Evolutionary conservation across 1,284 basidiomycete genomes (phyloP).

Genomic region (Pseudozyma sp.): DNA sequence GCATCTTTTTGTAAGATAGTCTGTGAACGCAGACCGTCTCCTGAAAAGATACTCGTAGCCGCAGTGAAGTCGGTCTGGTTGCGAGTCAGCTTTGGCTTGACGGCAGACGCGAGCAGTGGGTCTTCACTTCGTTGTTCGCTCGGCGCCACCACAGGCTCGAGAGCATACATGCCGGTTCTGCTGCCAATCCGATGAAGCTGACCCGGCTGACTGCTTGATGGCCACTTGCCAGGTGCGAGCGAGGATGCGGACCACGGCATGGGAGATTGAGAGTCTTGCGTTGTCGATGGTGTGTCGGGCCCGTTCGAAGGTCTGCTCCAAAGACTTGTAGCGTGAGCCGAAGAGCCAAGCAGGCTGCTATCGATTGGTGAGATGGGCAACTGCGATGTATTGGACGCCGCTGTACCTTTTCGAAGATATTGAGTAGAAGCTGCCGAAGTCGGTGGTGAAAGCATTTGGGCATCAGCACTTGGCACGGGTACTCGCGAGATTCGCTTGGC

Average conservation of each 20-base stretch:
- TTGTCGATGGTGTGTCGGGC: constrained; percentile 44
- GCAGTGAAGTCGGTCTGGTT: constrained; percentile 43
- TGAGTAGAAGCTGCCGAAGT: constrained; percentile 7
- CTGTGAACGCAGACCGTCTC: constrained; percentile 24
- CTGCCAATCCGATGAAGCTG: constrained; percentile 4
- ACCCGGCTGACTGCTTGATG: constrained; percentile 7
- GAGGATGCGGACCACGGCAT: constrained; percentile 34
- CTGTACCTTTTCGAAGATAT: constrained; percentile 21
- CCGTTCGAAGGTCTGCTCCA: constrained; percentile 42
- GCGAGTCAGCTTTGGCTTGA: constrained; percentile 26
- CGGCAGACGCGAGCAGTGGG: constrained; percentile 1
- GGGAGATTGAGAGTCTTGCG: constrained; percentile 33
- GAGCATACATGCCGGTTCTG: constrained; percentile 11
- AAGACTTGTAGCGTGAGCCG: constrained; percentile 38
- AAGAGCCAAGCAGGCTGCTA: constrained; percentile 51
- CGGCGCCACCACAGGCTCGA: constrained; percentile 27
- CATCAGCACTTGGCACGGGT: constrained; percentile 27
- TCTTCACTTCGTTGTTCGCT: constrained; percentile 17
- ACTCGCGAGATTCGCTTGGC: constrained; percentile 34
- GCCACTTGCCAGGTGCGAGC: constrained; percentile 29
- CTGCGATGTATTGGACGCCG: constrained; percentile 17
- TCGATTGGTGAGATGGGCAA: constrained; percentile 44
- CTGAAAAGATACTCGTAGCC: constrained; percentile 46
- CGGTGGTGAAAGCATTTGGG: constrained; percentile 18
- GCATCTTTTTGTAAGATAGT: constrained; percentile 29